Base-by-base conservation (phyloP, 352 stramenopile genomes). In the Phytophthora megakarya region DNA sequence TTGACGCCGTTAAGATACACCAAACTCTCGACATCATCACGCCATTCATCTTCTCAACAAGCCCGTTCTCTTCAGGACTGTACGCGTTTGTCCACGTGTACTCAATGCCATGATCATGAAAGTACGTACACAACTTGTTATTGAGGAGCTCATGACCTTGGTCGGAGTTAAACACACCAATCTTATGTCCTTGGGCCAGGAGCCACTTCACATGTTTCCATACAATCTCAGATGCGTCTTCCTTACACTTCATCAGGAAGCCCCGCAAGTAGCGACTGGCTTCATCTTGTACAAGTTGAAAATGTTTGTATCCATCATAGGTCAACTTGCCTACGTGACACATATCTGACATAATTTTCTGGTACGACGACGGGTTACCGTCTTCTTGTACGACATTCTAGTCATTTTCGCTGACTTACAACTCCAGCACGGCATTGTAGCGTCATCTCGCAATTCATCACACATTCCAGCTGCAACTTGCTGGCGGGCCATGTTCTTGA, bases 31-130 rank as follows among this genome's bases (percentile, higher is more conserved):
- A 18, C 18, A 53, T n/a, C 19, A 50, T 11, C 3, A 59, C 18
- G 1, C 51, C 26, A 33, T 59, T 49, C 51, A 59, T 59, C 18
- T 44, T 50, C 52, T 60, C 52, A 1, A 50, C 40, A 18, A 60
- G 12, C 2, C 35, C 48, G 16, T 56, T 56, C 11, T 46, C 48
- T 38, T 56, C 33, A 0, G 48, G 48, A 22, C 48, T 56, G 21
- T 46, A 56, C 2, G 33, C 21, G 16, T 56, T 45, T 3, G 48
- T 56, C 33, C 19, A 35, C 3, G 15, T 23, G 15, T 33, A 46
- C 21, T 35, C 48, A 32, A 45, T 56, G 3, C 48, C 48, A 11
- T 38, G 9, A 1, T 8, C 12, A 6, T 9, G 1, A 3, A 56
- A 22, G 1, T 37, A 46, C 5, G 16, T 21, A 12, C 46, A 38